Evolutionary conservation across 2,329 filamentous ascomycete genomes (phyloP), one percentile per base, ranked within the genome.

Genomic region (Diaporthe velutina): DNA sequence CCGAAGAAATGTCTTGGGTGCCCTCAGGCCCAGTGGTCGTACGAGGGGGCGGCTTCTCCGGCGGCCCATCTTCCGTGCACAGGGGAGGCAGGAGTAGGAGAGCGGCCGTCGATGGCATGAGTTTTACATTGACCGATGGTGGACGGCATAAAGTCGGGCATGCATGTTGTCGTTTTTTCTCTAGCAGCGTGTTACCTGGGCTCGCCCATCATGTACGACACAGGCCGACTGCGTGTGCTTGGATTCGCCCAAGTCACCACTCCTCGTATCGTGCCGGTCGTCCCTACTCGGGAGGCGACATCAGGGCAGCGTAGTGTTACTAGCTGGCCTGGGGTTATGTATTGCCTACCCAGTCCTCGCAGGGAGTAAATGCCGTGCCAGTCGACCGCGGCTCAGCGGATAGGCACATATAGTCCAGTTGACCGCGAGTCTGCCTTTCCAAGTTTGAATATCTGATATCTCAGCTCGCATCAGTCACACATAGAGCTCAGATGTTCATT

Each of bases 371-470:
- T 68, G 33, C 48, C 64, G 64, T 52, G 64, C 19, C 61, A 35
- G 64, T 54, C 48, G 48, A 68, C 64, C 64, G 64, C 64, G 64
- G 64, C 64, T 68, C 64, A 28, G 48, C 64, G 64, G 64, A 40
- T 54, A 68, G 33, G 33, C 48, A 35, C 61, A 68, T 68, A 19
- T 68, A 19, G 8, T 40, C 64, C n/a, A 54, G 30, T 38, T 30
- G 42, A 50, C 15, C 61, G 61, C n/a, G 40, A 48, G 40, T 64
- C 38, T 33, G 60, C 40, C 40, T 64, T 9, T 6, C 4, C 13
- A 8, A 6, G 25, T 4, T 15, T 7, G 7, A 9, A 8, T 50
- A 35, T 54, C 64, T 68, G 64, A 68, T 28, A 52, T 54, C 30
- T 52, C 45, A 68, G 45, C 28, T 52, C 13, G 25, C 42, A 28